Conservation (phyloP, 345 rosid species). For the Diplotaxis tenuifolia region DNA sequence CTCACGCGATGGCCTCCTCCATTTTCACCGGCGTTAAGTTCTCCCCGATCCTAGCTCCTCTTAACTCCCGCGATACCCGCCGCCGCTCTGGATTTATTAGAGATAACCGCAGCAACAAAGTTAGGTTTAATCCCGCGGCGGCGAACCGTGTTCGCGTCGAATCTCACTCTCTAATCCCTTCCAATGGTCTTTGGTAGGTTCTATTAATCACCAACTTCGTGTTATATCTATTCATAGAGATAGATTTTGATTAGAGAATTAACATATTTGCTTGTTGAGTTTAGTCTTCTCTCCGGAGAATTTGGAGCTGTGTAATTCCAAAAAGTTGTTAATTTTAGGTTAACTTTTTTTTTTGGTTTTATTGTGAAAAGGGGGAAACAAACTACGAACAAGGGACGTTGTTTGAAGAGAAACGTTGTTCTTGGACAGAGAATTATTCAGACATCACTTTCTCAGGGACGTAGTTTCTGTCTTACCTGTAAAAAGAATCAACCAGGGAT, state of each 20-base stretch:
- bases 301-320: neutral
- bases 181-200: conserved; percentile 30
- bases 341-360: neutral
- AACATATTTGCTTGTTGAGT: neutral
- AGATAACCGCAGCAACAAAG: conserved; percentile 13
- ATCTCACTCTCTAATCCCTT: conserved; percentile 27
- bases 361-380: conserved; percentile 41
- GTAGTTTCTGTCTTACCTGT: conserved; percentile 44
- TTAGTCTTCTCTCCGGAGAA: conserved; percentile 1
- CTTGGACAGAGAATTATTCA: conserved; percentile 36
- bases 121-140: conserved; percentile 35
- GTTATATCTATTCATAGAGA: neutral
- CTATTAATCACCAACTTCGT: neutral
- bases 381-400: conserved; percentile 28
- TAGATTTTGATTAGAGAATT: neutral
- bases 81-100: conserved; percentile 26
- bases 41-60: conserved; percentile 34
- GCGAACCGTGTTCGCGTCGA: conserved; percentile 27
- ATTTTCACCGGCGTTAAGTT: conserved; percentile 35
- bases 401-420: conserved; percentile 37
- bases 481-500: conserved; percentile 38
- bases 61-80: conserved; percentile 25
- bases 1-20: conserved; percentile 43
- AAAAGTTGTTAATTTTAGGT: neutral
- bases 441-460: conserved; percentile 38